These are phyloP conservation scores for Phaeolepiota aurea DNA, from an alignment of 768 basidiomycete species.

Conservation along the genomic window DNA sequence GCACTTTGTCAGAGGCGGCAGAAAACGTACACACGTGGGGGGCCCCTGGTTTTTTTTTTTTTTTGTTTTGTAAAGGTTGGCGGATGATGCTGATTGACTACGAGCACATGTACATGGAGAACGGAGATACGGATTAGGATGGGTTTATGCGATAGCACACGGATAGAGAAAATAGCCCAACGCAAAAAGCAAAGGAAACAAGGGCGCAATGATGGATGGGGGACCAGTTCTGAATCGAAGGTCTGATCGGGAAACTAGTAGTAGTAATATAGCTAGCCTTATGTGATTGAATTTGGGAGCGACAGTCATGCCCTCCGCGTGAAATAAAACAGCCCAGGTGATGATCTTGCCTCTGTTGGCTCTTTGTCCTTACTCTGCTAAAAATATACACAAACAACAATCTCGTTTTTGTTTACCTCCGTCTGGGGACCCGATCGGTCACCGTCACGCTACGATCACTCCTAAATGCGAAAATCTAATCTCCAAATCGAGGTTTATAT, in stretches of 20 bases:
- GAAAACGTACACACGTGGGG: too few relatives aligned
- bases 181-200: background rate
- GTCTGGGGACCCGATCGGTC: too few relatives aligned
- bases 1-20: too few relatives aligned
- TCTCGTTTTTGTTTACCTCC: background rate
- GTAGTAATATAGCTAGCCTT: too few relatives aligned
- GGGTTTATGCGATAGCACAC: conserved; percentile 8
- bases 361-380: background rate
- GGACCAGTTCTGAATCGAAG: conserved; percentile 30
- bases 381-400: background rate
- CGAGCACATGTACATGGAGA: background rate
- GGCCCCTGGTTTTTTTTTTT: too few relatives aligned
- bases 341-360: too few relatives aligned
- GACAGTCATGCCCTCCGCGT: too few relatives aligned
- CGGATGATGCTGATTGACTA: background rate
- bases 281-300: too few relatives aligned
- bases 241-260: conserved; percentile 39
- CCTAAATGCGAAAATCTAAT: background rate
- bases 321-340: too few relatives aligned
- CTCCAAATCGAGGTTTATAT: too few relatives aligned
- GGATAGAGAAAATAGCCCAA: background rate
- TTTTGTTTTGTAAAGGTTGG: too few relatives aligned
- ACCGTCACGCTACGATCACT: background rate
- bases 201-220: conserved; percentile 6
- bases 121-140: background rate